Evolutionary conservation across 257 asterid genomes (phyloP), one percentile per base, ranked within the genome.

Genomic region (Lycium barbarum): DNA sequence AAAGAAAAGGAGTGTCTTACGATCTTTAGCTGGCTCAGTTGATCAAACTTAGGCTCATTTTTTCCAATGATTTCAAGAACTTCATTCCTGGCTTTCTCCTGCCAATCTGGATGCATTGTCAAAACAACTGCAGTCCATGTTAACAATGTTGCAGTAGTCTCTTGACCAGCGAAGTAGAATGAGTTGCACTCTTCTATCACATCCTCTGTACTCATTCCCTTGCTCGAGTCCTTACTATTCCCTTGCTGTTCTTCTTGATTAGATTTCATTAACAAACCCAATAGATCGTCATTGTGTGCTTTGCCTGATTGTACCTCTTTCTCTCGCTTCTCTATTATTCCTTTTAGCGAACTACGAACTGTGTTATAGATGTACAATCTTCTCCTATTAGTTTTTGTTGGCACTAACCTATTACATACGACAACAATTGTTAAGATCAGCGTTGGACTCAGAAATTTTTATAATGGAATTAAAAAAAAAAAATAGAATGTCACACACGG

Each of bases 91-190:
- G 89, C 85, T 63, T 80, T 84, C 2, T 84, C 83, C 72, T 87
- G 89, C 89, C 89, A 87, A 74, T 84, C 22, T 71, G 87, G 87
- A 80, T 84, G 87, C 85, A 84, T 87, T 3, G 83, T 55, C 81
- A 87, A 53, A 2, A 84, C 83, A 51, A 87, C 72, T 53, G 85
- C 53, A 8, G 89, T 87, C 89, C 89, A 84, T 2, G 87, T 80
- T 35, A 87, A 84, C 81, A 84, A 83, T 59, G 83, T 87, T 17
- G 85, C 87, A 12, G 89, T 84, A 6, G 87, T 86, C 58, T 86
- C 89, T 70, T 86, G 89, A 74, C 86, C 87, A 18, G 87, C 89
- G 68, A 86, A 86, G 45, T 86, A 84, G 86, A 86, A 86, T 55
- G 85, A 70, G 67, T 86, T 86, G 72, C 87, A 86, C 54, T 86